Base-by-base conservation (phyloP, 2,329 filamentous ascomycete species). In the Aureobasidium namibiae region DNA sequence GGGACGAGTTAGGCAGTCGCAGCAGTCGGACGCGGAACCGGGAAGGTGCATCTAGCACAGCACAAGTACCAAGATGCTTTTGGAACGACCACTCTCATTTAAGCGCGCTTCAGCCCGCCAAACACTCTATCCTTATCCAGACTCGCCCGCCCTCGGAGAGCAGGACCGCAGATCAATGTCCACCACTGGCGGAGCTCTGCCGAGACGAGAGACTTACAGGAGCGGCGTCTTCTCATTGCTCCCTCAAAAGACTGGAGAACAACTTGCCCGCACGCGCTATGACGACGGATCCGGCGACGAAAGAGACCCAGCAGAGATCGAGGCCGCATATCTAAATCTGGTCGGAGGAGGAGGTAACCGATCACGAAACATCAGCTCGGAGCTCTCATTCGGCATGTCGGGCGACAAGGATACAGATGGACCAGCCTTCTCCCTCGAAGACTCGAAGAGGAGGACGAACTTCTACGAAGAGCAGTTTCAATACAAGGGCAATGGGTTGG, bases 381-480 rank as follows among this genome's bases (percentile, higher is more conserved):
- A 57, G 23, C 8, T 57, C 8, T 57, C 54, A 6, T 57, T 57
- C n/a, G 54, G 54, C 33, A 46, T 57, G 53, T 56, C 52, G 4
- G 42, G 42, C 33, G 54, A 46, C 26, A 50, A 31, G 39, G 57
- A 53, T 7, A 36, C 31, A n/a, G 46, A 59, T 2, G 54, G 33
- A 2, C 9, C 9, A 8, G 16, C 14, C 6, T 53, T 65, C 16
- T 56, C 64, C 18, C 65, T 48, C 16, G 64, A 69, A 23, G 60
- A 61, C 18, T 46, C 41, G 10, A 48, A 38, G 54, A 64, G 64
- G 56, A 68, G 68, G 61, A 72, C 73, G 33, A 65, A 67, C 49
- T 68, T 69, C 54, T 71, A 68, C 52, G 70, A 73, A 36, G 68
- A 72, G 36, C 65, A 68, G 21, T 68, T 70, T 44, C 64, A 65